These are phyloP conservation scores for Nephelium lappaceum DNA, from an alignment of 345 rosid species.

Conservation along the genomic window DNA sequence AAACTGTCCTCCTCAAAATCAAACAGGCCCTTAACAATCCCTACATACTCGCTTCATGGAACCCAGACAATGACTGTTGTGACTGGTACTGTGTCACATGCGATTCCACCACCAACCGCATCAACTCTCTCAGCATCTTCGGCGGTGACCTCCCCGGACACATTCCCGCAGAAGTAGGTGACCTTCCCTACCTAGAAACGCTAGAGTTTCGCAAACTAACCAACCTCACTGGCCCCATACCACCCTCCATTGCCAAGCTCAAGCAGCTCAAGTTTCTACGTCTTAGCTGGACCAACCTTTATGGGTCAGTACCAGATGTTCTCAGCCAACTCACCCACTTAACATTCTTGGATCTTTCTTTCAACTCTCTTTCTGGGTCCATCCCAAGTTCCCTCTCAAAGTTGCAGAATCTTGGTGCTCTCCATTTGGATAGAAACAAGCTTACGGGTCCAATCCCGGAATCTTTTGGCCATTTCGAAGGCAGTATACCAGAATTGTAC, in stretches of 20 bases:
- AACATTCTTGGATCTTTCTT: conserved; percentile 55
- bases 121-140: conserved; percentile 56
- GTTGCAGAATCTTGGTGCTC: conserved; percentile 49
- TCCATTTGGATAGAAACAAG: conserved; percentile 64
- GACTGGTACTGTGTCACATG: conserved; percentile 72
- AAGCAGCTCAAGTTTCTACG: conserved; percentile 49
- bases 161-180: conserved; percentile 60
- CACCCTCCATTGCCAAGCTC: conserved; percentile 59
- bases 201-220: conserved; percentile 56
- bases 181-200: conserved; percentile 56
- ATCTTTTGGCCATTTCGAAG: conserved; percentile 52
- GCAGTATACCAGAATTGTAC: conserved; percentile 36
- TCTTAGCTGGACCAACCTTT: conserved; percentile 57
- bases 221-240: conserved; percentile 66
- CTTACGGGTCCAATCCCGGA: conserved; percentile 63
- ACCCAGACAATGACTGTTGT: conserved; percentile 66
- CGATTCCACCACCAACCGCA: conserved; percentile 59
- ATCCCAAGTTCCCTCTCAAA: conserved; percentile 52
- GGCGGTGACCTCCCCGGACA: conserved; percentile 58
- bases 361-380: conserved; percentile 61
- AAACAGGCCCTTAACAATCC: conserved; percentile 64
- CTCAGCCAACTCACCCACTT: conserved; percentile 54
- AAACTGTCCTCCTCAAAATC: conserved; percentile 61
- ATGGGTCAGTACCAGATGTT: conserved; percentile 58
- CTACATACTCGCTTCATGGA: conserved; percentile 73